Percentiles rank a stretch among this genome's conserved stretches.
phyloP scores from a whole-genome alignment of 768 basidiomycete species.

The Suillus decipiens region DNA sequence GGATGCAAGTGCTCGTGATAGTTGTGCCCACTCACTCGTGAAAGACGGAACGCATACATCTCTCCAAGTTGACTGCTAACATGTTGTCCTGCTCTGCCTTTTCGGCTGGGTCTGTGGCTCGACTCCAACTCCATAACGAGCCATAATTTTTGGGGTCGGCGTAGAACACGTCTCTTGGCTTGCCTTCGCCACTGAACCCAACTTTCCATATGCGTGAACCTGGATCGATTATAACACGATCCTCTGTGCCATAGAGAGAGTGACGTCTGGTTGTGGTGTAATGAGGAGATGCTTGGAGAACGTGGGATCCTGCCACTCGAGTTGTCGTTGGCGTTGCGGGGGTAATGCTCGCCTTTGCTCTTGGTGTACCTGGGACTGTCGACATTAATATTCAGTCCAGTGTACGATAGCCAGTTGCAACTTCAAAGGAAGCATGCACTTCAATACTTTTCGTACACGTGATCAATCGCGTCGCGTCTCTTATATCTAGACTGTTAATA shows the following conservation, averaged over 20 bases:
- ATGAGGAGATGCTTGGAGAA: conserved; percentile 77
- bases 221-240: conserved; percentile 92
- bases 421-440: neutral
- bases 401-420: neutral
- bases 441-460: neutral
- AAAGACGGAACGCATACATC: conserved; percentile 74
- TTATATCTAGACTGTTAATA: too few relatives aligned
- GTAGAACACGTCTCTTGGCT: conserved; percentile 85
- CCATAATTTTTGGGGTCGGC: conserved; percentile 44
- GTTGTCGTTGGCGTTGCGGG: conserved; percentile 57
- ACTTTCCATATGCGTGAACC: conserved; percentile 96
- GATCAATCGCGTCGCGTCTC: neutral
- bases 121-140: conserved; percentile 61
- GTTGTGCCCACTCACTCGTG: conserved; percentile 62
- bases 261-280: conserved; percentile 85
- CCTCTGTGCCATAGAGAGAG: conserved; percentile 95
- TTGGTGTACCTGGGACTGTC: conserved; percentile 35
- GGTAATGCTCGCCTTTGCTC: conserved; percentile 18
- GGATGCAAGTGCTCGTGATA: conserved; percentile 12
- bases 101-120: conserved; percentile 53
- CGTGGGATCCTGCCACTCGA: conserved; percentile 47
- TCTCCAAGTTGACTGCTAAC: conserved; percentile 69
- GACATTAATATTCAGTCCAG: conserved; percentile 29
- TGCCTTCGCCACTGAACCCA: conserved; percentile 95
- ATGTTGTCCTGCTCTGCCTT: conserved; percentile 74